These are phyloP conservation scores for Grosmannia huntii DNA, from an alignment of 2,329 filamentous ascomycete genomes.

Conservation along the genomic window DNA sequence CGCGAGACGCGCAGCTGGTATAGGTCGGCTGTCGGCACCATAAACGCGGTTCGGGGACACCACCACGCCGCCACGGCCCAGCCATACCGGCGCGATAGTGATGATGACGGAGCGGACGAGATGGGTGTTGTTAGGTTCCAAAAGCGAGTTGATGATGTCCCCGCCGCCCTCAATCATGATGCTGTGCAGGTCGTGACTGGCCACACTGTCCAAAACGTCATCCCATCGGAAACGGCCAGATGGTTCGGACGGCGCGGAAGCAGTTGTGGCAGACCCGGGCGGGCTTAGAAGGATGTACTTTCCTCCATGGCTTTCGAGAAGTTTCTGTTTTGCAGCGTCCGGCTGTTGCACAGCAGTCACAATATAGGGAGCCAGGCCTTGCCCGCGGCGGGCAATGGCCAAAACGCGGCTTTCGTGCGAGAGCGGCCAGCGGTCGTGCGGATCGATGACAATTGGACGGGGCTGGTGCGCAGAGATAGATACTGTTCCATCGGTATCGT, in stretches of 20 bases:
- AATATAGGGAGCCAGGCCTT: slow-evolving; percentile 63
- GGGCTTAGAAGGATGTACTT: slow-evolving; percentile 31
- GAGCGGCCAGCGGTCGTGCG: slow-evolving; percentile 59
- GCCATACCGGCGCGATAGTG: slow-evolving; percentile 79
- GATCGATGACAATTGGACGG: slow-evolving; percentile 72
- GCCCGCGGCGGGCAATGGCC: slow-evolving; percentile 46
- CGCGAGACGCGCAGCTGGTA: slow-evolving; percentile 51
- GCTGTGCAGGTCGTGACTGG: slow-evolving; percentile 50
- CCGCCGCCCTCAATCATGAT: slow-evolving; percentile 91
- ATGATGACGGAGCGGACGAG: slow-evolving; percentile 65
- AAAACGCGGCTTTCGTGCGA: slow-evolving; percentile 50
- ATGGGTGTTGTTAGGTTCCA: slow-evolving; percentile 46
- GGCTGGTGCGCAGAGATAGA: slow-evolving; percentile 45
- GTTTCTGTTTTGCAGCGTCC: slow-evolving; percentile 26
- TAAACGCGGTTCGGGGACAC: slow-evolving; percentile 55
- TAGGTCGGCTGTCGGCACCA: slow-evolving; percentile 34
- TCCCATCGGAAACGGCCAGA: slow-evolving; percentile 47
- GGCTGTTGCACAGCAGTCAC: slow-evolving; percentile 38
- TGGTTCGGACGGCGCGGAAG: background rate
- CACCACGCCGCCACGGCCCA: slow-evolving; percentile 71
- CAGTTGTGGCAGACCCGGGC: background rate
- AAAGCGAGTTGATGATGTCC: slow-evolving; percentile 65
- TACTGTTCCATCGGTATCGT: slow-evolving; percentile 18
- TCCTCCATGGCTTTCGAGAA: slow-evolving; percentile 38
- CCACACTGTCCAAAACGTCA: slow-evolving; percentile 47